Base-by-base conservation (phyloP, 306 rosid species). In the Cicer chorassanicum region DNA sequence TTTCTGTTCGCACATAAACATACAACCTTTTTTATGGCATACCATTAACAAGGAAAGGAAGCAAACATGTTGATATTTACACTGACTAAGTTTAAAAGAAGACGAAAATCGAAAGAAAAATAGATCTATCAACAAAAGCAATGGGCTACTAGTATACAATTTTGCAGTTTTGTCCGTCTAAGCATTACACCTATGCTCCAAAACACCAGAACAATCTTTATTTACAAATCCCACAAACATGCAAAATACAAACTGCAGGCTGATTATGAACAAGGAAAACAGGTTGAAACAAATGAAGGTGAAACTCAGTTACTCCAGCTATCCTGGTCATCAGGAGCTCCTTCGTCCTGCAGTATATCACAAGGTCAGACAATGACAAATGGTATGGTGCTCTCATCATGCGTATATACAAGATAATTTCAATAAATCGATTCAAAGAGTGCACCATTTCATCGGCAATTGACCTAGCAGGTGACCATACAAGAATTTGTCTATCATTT, bases 401-500 rank as follows among this genome's bases (percentile, higher is more conserved):
- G 34, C 55, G 65, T 12, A 49, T 48, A 44, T 21, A 49, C 46
- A 69, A 10, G 45, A 74, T 65, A 50, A 72, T 51, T 77, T 34
- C 19, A 64, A 70, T 0, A 72, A 53, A 65, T 45, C n/a, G 60
- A 70, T 73, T 50, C 34, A 53, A 61, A 61, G 57, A 80, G 48
- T 54, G 64, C 84, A 88, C 90, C 92, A 45, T 36, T 82, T 86
- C 96, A 81, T 85, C 68, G 4, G 80, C 73, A 67, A 82, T 62
- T 57, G 72, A 59, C 55, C 82, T 87, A 40, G 96, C 75, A 10
- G 99, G 95, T 9, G 93, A 87, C 97, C 99, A 94, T 46, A 92
- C 92, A 39, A 94, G 87, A 83, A 94, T 90, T 84, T 92, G 93
- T 65, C 93, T 91, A 70, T 94, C 99, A 40, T 90, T 89, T 79